Percentiles rank a stretch among this genome's conserved stretches.
Conservation (phyloP, 192 early-diverging fungal species). For the Coemansia sp. region DNA sequence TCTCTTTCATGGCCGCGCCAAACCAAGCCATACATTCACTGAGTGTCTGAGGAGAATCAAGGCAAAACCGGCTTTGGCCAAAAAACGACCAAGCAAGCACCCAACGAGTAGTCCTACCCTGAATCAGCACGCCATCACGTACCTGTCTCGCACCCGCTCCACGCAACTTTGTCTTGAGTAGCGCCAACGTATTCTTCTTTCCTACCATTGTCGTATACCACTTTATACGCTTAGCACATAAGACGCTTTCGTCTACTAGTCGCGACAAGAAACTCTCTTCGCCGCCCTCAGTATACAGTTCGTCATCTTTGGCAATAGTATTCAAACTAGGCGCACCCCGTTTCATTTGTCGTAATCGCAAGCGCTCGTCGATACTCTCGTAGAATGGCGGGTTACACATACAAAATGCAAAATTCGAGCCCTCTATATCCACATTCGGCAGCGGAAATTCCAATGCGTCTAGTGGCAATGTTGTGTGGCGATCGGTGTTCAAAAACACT, state of each 20-base stretch:
- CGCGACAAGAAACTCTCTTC: constrained; percentile 71
- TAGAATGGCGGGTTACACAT: constrained; percentile 98
- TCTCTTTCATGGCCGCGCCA: not conserved
- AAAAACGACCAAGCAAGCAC: constrained; percentile 50
- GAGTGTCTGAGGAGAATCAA: not conserved
- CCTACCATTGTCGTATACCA: constrained; percentile 90
- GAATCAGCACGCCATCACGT: constrained; percentile 23
- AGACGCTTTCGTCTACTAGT: constrained; percentile 71
- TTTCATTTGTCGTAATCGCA: constrained; percentile 59
- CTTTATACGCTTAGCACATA: constrained; percentile 39
- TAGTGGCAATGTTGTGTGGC: constrained; percentile 18
- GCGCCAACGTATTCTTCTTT: constrained; percentile 56
- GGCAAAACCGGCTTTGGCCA: constrained; percentile 15
- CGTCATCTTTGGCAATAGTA: constrained; percentile 62
- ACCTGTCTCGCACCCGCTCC: constrained; percentile 13
- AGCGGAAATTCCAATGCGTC: constrained; percentile 23
- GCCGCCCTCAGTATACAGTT: constrained; percentile 83
- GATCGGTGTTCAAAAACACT: constrained; percentile 54
- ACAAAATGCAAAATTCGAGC: constrained; percentile 61
- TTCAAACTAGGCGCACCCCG: constrained; percentile 54
- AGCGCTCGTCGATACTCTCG: constrained; percentile 60
- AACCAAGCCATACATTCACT: constrained; percentile 12
- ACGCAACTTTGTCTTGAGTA: constrained; percentile 11
- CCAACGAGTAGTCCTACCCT: constrained; percentile 40
- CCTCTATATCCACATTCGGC: constrained; percentile 15